These are phyloP conservation scores for Zasmidium cellare DNA, from an alignment of 2,329 filamentous ascomycete genomes.

Conservation along the genomic window DNA sequence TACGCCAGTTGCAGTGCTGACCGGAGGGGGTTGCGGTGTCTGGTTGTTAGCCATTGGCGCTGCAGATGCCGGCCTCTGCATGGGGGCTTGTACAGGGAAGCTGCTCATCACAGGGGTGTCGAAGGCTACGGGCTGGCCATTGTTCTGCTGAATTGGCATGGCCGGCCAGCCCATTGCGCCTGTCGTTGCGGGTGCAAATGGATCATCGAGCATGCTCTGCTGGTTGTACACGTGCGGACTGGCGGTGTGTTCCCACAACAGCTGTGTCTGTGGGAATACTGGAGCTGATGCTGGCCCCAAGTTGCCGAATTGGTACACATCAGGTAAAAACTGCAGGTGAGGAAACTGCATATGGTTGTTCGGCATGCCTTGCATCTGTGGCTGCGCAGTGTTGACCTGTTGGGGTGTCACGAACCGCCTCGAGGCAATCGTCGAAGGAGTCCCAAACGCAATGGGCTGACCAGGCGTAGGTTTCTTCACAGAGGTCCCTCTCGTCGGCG, in stretches of 20 bases:
- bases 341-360: slow-evolving; percentile 50
- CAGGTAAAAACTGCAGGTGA: slow-evolving; percentile 58
- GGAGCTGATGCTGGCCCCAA: slow-evolving; percentile 58
- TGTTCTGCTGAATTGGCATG: slow-evolving; percentile 10
- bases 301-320: slow-evolving; percentile 55
- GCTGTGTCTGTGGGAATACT: slow-evolving; percentile 54
- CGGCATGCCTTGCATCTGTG: slow-evolving; percentile 9
- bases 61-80: slow-evolving; percentile 28
- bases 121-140: slow-evolving; percentile 24
- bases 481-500: slow-evolving; percentile 58
- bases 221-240: slow-evolving; percentile 21
- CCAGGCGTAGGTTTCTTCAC: slow-evolving; percentile 47
- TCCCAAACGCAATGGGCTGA: slow-evolving; percentile 43
- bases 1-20: slow-evolving; percentile 40
- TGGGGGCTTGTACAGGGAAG: slow-evolving; percentile 28
- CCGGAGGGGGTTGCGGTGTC: slow-evolving; percentile 9
- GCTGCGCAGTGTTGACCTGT: slow-evolving; percentile 17
- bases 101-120: slow-evolving; percentile 34
- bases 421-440: slow-evolving; percentile 38
- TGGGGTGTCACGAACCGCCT: slow-evolving; percentile 32
- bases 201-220: slow-evolving; percentile 29
- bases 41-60: slow-evolving; percentile 22
- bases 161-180: slow-evolving; percentile 20
- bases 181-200: slow-evolving; percentile 28
- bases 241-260: slow-evolving; percentile 40